These are phyloP conservation scores for Eutrema heterophyllum DNA, from an alignment of 345 rosid species.

Conservation along the genomic window DNA sequence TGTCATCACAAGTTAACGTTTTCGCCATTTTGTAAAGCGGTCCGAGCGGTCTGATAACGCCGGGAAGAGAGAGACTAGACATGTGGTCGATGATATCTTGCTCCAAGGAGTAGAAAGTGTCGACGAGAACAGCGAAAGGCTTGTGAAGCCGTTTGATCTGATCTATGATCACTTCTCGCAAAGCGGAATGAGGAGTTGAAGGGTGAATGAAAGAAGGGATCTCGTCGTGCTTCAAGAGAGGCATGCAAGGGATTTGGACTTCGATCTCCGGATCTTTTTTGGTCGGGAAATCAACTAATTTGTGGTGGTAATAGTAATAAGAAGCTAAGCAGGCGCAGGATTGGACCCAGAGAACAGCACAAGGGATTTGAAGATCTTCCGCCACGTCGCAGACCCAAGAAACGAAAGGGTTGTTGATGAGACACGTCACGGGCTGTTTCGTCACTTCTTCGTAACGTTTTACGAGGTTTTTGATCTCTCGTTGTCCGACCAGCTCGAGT, in stretches of 20 bases:
- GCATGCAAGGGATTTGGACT: slow-evolving; percentile 68
- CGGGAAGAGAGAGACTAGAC: slow-evolving; percentile 43
- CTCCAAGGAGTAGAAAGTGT: slow-evolving; percentile 72
- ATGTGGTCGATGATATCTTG: slow-evolving; percentile 53
- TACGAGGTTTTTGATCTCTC: slow-evolving; percentile 44
- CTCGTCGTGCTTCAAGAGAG: slow-evolving; percentile 68
- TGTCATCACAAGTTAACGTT: slow-evolving; percentile 19
- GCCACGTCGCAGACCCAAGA: slow-evolving; percentile 90
- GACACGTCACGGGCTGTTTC: slow-evolving; percentile 67
- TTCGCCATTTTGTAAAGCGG: slow-evolving; percentile 45
- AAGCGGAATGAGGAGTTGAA: slow-evolving; percentile 36
- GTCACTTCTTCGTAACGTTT: slow-evolving; percentile 37
- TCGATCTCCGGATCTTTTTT: slow-evolving; percentile 47
- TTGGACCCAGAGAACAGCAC: slow-evolving; percentile 90
- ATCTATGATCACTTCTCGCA: slow-evolving; percentile 48
- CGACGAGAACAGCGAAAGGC: slow-evolving; percentile 68
- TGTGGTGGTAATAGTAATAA: slow-evolving; percentile 59
- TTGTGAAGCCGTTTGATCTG: slow-evolving; percentile 59
- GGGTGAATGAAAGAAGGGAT: slow-evolving; percentile 76
- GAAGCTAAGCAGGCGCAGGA: slow-evolving; percentile 71
- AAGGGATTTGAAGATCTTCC: slow-evolving; percentile 58
- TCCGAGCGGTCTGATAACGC: slow-evolving; percentile 44
- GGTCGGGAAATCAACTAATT: slow-evolving; percentile 50
- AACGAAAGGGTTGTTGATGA: slow-evolving; percentile 77
- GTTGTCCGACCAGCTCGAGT: slow-evolving; percentile 49